Percentiles rank a stretch among this genome's conserved stretches.
Evolutionary conservation across 2,329 filamentous ascomycete species (phyloP).

Genomic region (Fusarium equiseti): DNA sequence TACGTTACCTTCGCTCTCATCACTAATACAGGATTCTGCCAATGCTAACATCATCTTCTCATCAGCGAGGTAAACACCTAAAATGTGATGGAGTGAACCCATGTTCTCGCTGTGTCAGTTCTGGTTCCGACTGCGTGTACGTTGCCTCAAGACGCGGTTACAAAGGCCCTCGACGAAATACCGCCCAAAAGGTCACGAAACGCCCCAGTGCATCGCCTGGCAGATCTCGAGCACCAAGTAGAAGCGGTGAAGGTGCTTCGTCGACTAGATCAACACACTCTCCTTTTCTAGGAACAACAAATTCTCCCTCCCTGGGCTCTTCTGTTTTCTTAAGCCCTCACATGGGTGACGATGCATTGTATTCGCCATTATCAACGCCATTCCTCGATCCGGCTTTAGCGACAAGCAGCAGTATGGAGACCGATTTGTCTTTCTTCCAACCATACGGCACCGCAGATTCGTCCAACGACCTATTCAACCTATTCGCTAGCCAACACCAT

Average conservation of each 20-base stretch:
- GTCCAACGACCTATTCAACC: constrained; percentile 37
- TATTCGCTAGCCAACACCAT: constrained; percentile 35
- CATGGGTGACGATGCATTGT: constrained; percentile 28
- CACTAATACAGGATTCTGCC: neutral
- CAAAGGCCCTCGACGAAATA: constrained; percentile 66
- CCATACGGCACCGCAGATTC: constrained; percentile 41
- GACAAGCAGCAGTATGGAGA: constrained; percentile 14
- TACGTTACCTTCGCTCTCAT: constrained; percentile 51
- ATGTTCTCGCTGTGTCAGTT: constrained; percentile 74
- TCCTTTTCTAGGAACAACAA: constrained; percentile 52
- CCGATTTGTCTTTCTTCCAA: constrained; percentile 29
- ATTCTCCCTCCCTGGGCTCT: constrained; percentile 31
- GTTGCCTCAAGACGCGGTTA: constrained; percentile 81
- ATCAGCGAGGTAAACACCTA: constrained; percentile 73
- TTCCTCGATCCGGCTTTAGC: constrained; percentile 18
- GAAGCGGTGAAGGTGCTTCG: constrained; percentile 54
- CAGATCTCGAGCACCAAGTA: constrained; percentile 22
- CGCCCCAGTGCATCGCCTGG: constrained; percentile 60
- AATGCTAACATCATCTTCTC: constrained; percentile 16
- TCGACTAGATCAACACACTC: constrained; percentile 55
- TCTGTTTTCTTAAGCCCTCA: constrained; percentile 25
- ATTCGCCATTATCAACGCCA: constrained; percentile 38
- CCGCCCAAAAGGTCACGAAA: constrained; percentile 62
- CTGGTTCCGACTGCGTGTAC: constrained; percentile 74
- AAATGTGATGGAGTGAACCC: constrained; percentile 80